Evolutionary conservation across 192 early-diverging fungal genomes (phyloP).

Genomic region (Martensiomyces pterosporus): DNA sequence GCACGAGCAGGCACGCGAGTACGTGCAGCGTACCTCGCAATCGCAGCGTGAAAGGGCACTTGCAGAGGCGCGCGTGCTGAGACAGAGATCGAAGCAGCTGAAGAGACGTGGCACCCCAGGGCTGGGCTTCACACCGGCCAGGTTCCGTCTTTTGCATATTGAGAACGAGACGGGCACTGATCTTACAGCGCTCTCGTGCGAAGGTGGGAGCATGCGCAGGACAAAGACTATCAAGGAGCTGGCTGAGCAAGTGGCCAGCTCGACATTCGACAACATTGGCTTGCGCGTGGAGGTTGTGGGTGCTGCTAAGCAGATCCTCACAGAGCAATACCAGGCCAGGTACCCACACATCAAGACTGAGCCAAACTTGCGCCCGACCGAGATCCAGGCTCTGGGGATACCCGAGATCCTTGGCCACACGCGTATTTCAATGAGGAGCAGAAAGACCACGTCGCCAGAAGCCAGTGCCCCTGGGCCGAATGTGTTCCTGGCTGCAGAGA

Average conservation of each 20-base stretch:
- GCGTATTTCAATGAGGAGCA: constrained; percentile 5
- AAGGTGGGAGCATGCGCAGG: not conserved
- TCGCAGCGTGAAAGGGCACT: constrained; percentile 12
- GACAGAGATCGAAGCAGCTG: constrained; percentile 31
- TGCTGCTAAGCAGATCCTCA: constrained; percentile 32
- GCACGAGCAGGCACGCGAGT: constrained; percentile 25
- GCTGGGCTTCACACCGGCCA: constrained; percentile 60
- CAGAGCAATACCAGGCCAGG: constrained; percentile 6
- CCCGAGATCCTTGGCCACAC: constrained; percentile 57
- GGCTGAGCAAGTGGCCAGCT: constrained; percentile 7
- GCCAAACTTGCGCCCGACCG: constrained; percentile 59
- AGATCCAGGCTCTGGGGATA: constrained; percentile 81
- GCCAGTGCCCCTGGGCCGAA: constrained; percentile 17
- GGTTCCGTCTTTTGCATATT: constrained; percentile 55
- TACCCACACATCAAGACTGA: constrained; percentile 14
- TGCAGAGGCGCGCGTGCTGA: constrained; percentile 33
- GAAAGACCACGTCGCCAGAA: constrained; percentile 10
- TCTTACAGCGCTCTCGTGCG: constrained; percentile 20
- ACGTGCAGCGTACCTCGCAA: constrained; percentile 11
- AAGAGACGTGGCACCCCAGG: constrained; percentile 25
- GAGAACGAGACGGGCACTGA: constrained; percentile 51
- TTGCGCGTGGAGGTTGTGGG: constrained; percentile 54
- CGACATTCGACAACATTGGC: constrained; percentile 61
- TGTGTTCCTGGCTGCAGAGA: constrained; percentile 81
- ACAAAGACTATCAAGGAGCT: constrained; percentile 17